Evolutionary conservation across 139 green algal species (phyloP).

Genomic region (Chlorella ohadii): DNA sequence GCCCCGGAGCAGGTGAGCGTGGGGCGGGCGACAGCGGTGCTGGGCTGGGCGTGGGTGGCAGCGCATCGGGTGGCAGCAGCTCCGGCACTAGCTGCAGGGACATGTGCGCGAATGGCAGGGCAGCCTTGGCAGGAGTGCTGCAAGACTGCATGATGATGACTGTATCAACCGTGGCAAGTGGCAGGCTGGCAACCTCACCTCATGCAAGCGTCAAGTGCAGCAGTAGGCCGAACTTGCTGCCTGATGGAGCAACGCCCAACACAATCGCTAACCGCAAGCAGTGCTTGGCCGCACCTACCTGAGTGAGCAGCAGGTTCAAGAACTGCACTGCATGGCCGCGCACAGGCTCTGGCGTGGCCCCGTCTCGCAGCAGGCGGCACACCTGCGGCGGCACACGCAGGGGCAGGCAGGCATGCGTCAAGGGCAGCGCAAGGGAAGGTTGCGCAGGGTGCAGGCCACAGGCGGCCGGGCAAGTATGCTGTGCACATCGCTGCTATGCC

Average conservation of each 20-base stretch:
- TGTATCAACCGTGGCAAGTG: no score
- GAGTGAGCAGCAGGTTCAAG: slow-evolving; percentile 31
- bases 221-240: background rate
- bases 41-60: slow-evolving; percentile 9
- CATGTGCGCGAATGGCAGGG: no score
- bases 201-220: no score
- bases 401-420: no score
- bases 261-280: background rate
- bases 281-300: background rate
- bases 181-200: no score
- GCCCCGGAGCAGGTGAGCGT: no score
- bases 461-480: background rate
- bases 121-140: no score
- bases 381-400: slow-evolving; percentile 20
- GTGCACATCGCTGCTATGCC: no score
- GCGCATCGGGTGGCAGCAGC: background rate
- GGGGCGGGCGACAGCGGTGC: background rate
- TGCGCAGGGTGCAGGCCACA: no score
- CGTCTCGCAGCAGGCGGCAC: background rate
- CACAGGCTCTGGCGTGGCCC: slow-evolving; percentile 14
- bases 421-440: no score
- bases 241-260: background rate
- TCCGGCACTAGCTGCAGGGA: slow-evolving; percentile 28
- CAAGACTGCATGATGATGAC: no score
- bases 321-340: slow-evolving; percentile 13